Conservation (phyloP, 176 grass and related monocot genomes). For the Zizania latifolia region DNA sequence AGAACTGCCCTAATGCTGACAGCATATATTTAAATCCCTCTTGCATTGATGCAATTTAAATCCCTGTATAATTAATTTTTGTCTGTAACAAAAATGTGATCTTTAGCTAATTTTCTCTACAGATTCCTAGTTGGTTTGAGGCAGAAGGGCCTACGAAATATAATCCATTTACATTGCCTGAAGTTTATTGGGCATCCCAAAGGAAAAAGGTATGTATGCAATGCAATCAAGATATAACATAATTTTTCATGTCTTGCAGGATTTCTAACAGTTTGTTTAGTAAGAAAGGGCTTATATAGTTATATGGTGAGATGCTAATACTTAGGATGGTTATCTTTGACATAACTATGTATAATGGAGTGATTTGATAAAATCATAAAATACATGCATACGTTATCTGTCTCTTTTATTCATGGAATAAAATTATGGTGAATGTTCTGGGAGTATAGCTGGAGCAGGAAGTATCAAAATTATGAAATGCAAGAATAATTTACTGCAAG, state of each 20-base stretch:
- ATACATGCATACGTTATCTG: background rate
- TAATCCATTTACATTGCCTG: constrained; percentile 90
- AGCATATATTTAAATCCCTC: too few relatives aligned
- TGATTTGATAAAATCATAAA: background rate
- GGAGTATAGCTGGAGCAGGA: background rate
- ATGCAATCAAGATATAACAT: background rate
- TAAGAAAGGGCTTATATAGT: constrained; percentile 15
- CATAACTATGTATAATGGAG: background rate
- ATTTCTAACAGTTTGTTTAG: constrained; percentile 5
- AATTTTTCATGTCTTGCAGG: background rate
- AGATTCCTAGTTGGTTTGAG: constrained; percentile 97
- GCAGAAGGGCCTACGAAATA: constrained; percentile 58
- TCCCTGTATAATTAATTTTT: too few relatives aligned
- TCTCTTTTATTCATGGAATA: background rate
- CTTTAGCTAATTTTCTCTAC: background rate
- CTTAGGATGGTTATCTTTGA: background rate
- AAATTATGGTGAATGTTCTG: background rate
- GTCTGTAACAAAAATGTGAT: background rate
- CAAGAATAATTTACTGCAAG: background rate
- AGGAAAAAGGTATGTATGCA: constrained; percentile 65
- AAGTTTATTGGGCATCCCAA: constrained; percentile 81
- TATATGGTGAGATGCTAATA: background rate
- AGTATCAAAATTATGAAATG: background rate
- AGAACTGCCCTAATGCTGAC: too few relatives aligned
- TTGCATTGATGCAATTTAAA: too few relatives aligned